Conservation (phyloP, 305 asterid species). For the Fraxinus latifolia region DNA sequence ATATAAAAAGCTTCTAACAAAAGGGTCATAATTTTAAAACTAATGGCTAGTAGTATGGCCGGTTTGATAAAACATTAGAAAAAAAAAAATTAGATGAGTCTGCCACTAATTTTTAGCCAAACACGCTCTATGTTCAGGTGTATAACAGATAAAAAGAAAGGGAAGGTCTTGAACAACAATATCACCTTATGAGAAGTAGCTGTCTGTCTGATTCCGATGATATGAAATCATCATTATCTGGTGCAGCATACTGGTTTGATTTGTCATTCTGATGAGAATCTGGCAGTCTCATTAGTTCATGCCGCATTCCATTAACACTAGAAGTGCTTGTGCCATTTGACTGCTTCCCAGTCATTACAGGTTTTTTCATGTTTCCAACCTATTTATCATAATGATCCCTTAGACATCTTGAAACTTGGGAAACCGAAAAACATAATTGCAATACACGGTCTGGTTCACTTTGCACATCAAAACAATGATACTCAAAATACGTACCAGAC, state of each 20-base stretch:
- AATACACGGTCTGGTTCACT: not conserved
- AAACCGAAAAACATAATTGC: conserved; percentile 11
- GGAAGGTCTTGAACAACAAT: not conserved
- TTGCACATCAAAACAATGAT: conserved; percentile 5
- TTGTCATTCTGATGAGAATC: conserved; percentile 54
- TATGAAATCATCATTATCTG: conserved; percentile 69
- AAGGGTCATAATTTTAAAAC: not conserved
- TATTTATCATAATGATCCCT: conserved; percentile 26
- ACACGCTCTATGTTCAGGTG: not conserved
- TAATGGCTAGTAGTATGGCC: not conserved
- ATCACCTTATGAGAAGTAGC: conserved; percentile 75
- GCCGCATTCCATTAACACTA: conserved; percentile 65
- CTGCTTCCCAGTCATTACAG: conserved; percentile 51
- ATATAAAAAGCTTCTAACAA: not conserved
- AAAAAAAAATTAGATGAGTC: not conserved
- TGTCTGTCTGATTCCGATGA: conserved; percentile 90
- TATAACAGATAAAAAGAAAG: not conserved
- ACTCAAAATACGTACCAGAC: not conserved
- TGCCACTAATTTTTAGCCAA: not conserved
- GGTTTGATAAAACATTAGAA: not conserved
- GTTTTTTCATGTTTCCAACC: conserved; percentile 74
- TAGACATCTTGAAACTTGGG: conserved; percentile 5
- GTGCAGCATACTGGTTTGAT: conserved; percentile 43
- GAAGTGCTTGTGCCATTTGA: conserved; percentile 65
- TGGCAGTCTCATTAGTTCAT: conserved; percentile 86